These are phyloP conservation scores for Talaromyces sp. DNA, from an alignment of 2,329 filamentous ascomycete genomes.

Conservation along the genomic window DNA sequence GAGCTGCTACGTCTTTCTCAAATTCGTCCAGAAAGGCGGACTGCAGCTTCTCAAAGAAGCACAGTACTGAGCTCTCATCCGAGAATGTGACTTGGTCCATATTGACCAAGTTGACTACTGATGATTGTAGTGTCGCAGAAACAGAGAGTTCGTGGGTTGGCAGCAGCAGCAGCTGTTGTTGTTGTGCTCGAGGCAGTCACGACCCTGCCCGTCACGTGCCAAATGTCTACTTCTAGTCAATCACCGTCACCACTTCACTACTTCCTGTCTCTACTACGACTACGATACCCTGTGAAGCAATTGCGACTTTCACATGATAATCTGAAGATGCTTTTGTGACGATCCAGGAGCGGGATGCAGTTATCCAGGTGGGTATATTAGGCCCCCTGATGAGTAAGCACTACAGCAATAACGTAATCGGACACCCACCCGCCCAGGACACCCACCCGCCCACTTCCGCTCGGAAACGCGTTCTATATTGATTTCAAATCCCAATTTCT, in stretches of 20 bases:
- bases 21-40: slow-evolving; percentile 7
- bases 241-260: background rate
- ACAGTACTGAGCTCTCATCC: background rate
- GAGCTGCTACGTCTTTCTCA: slow-evolving; percentile 11
- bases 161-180: background rate
- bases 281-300: background rate
- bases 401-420: no score
- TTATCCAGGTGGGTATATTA: no score
- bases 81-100: background rate
- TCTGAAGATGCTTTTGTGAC: background rate
- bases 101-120: background rate
- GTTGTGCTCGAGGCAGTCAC: background rate
- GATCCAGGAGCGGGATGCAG: no score
- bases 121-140: background rate
- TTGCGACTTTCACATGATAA: background rate
- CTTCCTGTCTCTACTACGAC: background rate
- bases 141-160: background rate
- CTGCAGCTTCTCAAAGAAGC: slow-evolving; percentile 8
- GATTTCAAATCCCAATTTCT: no score
- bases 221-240: background rate
- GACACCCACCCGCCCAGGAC: no score
- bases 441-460: no score
- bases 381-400: background rate
- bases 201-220: background rate
- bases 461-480: no score